Conservation (phyloP, 495 filamentous ascomycete genomes). For the Neurospora discreta region DNA sequence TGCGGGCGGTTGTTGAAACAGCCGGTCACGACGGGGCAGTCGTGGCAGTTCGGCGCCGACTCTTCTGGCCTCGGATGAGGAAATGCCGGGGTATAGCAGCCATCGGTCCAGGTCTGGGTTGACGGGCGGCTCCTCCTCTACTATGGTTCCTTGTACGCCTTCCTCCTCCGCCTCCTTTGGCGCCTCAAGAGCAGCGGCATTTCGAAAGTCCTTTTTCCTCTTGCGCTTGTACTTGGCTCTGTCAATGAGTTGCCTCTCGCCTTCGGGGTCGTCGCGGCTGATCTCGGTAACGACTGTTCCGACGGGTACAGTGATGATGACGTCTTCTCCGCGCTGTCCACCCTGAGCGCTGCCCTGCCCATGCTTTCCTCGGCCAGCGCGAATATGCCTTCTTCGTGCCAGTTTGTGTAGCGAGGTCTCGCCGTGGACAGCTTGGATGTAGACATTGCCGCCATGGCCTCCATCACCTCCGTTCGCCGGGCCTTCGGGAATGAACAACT, state of each 20-base stretch:
- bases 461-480: slow-evolving; percentile 98
- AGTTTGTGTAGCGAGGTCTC: slow-evolving; percentile 91
- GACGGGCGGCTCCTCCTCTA: slow-evolving; percentile 12
- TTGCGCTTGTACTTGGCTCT: slow-evolving; percentile 10
- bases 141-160: slow-evolving; percentile 8
- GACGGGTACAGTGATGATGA: slow-evolving; percentile 82
- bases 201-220: slow-evolving; percentile 19
- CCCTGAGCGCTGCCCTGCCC: slow-evolving; percentile 75
- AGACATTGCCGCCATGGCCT: slow-evolving; percentile 80
- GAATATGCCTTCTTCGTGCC: slow-evolving; percentile 60
- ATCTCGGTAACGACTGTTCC: slow-evolving; percentile 85
- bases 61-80: slow-evolving; percentile 51
- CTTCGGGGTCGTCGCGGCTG: slow-evolving; percentile 61
- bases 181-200: slow-evolving; percentile 16
- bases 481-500: slow-evolving; percentile 75
- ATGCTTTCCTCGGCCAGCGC: slow-evolving; percentile 69
- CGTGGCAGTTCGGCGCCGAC: slow-evolving; percentile 42
- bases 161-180: slow-evolving; percentile 19
- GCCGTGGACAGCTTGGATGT: slow-evolving; percentile 85
- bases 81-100: slow-evolving; percentile 70
- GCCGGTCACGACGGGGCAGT: slow-evolving; percentile 41
- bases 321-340: slow-evolving; percentile 73
- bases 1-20: slow-evolving; percentile 52
- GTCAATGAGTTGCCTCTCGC: slow-evolving; percentile 40
- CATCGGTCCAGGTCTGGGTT: slow-evolving; percentile 54